phyloP scores from a whole-genome alignment of 2,329 filamentous ascomycete species.

The Mycosphaerelloides madeirae region DNA sequence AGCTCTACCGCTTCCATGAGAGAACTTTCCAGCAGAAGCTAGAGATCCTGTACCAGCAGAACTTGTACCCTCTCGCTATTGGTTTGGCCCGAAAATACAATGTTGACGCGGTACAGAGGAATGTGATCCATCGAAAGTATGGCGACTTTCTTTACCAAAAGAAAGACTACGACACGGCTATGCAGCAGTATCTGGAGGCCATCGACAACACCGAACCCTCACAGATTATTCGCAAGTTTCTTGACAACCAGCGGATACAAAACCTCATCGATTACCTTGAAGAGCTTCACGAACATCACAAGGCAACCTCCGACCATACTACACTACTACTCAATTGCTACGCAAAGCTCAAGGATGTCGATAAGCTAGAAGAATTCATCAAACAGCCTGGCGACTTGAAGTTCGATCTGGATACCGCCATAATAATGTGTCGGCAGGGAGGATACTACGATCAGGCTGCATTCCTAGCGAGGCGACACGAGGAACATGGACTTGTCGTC shows the following conservation, averaged over 20 bases:
- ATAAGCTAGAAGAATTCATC: constrained; percentile 94
- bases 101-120: constrained; percentile 74
- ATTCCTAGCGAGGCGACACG: constrained; percentile 89
- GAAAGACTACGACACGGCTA: constrained; percentile 88
- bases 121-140: constrained; percentile 86
- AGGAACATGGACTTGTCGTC: constrained; percentile 87
- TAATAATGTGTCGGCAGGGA: constrained; percentile 93
- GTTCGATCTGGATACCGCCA: constrained; percentile 95
- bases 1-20: constrained; percentile 85
- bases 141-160: constrained; percentile 94
- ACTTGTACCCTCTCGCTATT: constrained; percentile 86
- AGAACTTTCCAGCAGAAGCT: constrained; percentile 85
- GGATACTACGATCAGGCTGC: constrained; percentile 96
- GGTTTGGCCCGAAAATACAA: constrained; percentile 87
- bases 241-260: constrained; percentile 95
- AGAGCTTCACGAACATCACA: constrained; percentile 89
- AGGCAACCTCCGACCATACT: constrained; percentile 90
- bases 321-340: constrained; percentile 95
- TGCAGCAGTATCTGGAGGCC: constrained; percentile 95
- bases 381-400: constrained; percentile 91
- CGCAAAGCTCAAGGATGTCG: constrained; percentile 93
- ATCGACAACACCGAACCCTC: constrained; percentile 96
- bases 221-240: constrained; percentile 92
- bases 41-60: constrained; percentile 88
- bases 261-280: constrained; percentile 97